Conservation (phyloP, 768 basidiomycete species). For the Plicaturopsis crispa region DNA sequence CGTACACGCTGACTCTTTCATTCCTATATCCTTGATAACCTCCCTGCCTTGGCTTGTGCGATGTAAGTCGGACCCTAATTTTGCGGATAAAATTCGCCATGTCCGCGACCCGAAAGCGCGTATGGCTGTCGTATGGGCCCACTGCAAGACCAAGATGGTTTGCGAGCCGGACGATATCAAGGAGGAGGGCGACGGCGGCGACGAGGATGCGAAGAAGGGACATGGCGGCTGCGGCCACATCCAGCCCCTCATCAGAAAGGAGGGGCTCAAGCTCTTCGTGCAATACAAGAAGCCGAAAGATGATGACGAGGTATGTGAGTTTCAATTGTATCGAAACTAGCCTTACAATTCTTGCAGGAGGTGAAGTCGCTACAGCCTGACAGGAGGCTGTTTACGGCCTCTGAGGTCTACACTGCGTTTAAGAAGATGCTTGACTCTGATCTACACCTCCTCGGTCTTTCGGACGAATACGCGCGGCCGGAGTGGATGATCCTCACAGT, state of each 20-base stretch:
- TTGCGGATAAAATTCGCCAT: constrained; percentile 83
- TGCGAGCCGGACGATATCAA: constrained; percentile 89
- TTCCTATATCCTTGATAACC: constrained; percentile 37
- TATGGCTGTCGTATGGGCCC: constrained; percentile 79
- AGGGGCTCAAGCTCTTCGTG: constrained; percentile 89
- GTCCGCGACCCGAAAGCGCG: constrained; percentile 80
- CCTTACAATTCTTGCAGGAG: constrained; percentile 40
- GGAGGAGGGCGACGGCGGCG: constrained; percentile 69
- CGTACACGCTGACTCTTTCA: constrained; percentile 57
- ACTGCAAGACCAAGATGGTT: constrained; percentile 81
- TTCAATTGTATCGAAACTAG: constrained; percentile 1
- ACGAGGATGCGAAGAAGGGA: constrained; percentile 66
- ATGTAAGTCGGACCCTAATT: constrained; percentile 74
- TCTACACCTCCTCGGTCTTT: constrained; percentile 83
- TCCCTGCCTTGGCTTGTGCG: constrained; percentile 11
- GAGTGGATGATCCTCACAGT: constrained; percentile 99
- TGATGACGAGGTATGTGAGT: constrained; percentile 77
- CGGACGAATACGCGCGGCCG: constrained; percentile 92
- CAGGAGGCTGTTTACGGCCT: constrained; percentile 74
- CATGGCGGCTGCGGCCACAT: constrained; percentile 96
- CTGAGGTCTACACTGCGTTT: constrained; percentile 89
- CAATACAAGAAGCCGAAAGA: constrained; percentile 95
- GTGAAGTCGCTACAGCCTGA: constrained; percentile 76
- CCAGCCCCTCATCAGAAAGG: constrained; percentile 88
- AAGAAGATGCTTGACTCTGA: constrained; percentile 93